A percentile compares a stretch with the other conserved stretches of the same genome.
These are phyloP conservation scores for Dimargaris verticillata DNA, from an alignment of 192 early-diverging fungal genomes.

Conservation along the genomic window DNA sequence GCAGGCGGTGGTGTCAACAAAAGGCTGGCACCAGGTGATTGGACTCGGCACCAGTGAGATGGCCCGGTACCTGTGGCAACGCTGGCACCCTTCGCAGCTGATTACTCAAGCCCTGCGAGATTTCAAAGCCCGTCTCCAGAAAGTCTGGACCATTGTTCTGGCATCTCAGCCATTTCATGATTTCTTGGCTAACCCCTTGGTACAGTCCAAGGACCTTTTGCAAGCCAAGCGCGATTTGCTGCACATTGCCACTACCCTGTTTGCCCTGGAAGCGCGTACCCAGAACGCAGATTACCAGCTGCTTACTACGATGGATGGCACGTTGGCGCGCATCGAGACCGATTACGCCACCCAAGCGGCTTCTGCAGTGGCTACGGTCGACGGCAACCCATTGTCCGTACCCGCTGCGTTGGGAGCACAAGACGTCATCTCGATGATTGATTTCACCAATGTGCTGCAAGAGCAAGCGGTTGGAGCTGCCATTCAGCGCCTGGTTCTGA, in stretches of 20 bases:
- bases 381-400: too few relatives aligned
- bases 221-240: not conserved
- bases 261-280: conserved; percentile 4
- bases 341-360: not conserved
- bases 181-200: not conserved
- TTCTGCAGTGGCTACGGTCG: not conserved
- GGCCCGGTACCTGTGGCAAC: not conserved
- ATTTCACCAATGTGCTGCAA: too few relatives aligned
- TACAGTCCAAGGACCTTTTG: not conserved
- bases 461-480: too few relatives aligned
- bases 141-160: not conserved
- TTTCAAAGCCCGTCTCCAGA: too few relatives aligned
- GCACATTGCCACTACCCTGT: conserved; percentile 6
- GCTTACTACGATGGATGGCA: too few relatives aligned
- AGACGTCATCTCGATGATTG: too few relatives aligned
- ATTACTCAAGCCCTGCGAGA: not conserved
- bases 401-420: too few relatives aligned
- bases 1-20: too few relatives aligned
- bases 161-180: not conserved
- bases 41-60: conserved; percentile 2
- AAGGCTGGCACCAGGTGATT: not conserved
- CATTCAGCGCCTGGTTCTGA: too few relatives aligned
- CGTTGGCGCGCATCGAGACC: not conserved
- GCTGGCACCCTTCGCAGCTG: conserved; percentile 1
- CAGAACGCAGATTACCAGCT: too few relatives aligned